phyloP scores from a whole-genome alignment of 345 rosid genomes.

The Ricinus communis region DNA sequence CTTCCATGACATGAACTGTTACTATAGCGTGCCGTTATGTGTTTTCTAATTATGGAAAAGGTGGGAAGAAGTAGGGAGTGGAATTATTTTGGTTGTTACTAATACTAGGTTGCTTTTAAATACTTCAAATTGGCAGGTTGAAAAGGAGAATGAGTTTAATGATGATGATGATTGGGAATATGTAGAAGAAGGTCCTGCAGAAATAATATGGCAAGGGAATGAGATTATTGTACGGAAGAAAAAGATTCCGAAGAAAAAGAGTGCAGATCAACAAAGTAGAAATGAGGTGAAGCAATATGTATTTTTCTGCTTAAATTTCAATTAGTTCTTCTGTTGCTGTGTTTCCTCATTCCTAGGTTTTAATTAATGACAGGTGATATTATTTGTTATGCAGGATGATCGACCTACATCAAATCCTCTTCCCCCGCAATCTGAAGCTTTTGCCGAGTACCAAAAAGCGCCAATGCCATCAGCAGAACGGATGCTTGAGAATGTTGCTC shows the following conservation, averaged over 20 bases:
- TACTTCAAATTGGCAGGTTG: conserved; percentile 39
- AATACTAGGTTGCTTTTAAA: neutral
- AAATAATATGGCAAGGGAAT: conserved; percentile 86
- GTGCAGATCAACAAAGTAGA: conserved; percentile 21
- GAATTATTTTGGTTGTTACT: neutral
- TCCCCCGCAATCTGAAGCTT: conserved; percentile 73
- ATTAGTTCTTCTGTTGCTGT: neutral
- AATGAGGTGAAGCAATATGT: conserved; percentile 44
- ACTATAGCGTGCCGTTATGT: too few species aligned
- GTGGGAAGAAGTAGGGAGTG: neutral
- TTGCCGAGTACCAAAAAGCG: conserved; percentile 44
- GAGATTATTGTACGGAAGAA: conserved; percentile 83
- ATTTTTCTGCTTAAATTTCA: neutral
- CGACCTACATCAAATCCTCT: conserved; percentile 93
- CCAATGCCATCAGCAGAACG: conserved; percentile 56
- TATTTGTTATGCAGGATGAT: conserved; percentile 50
- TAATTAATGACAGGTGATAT: neutral
- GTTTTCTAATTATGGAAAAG: neutral
- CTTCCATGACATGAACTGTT: too few species aligned
- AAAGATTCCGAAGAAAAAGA: conserved; percentile 78
- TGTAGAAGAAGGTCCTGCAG: conserved; percentile 84
- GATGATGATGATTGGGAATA: conserved; percentile 84
- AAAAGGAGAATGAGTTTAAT: conserved; percentile 33
- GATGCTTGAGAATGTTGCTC: conserved; percentile 70
- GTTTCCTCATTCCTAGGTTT: neutral